Evolutionary conservation across 805 yeast species (phyloP), one percentile per base, ranked within the genome.

Genomic region (Wickerhamiella sorbophila): DNA sequence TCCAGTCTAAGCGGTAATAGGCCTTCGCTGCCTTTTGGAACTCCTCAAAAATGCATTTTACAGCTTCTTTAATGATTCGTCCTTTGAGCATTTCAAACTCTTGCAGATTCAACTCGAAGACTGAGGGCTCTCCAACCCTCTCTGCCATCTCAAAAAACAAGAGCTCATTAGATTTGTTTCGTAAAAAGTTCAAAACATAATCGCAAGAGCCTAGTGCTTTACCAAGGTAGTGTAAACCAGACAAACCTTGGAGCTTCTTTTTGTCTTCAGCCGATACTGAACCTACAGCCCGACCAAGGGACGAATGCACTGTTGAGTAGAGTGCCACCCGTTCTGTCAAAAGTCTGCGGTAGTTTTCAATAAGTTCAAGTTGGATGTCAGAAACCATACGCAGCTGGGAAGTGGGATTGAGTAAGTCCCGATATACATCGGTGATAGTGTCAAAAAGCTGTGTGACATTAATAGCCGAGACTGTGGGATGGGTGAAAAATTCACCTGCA

Each of bases 391-490:
- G 67, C 43, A 75, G 61, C 46, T 77, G 76, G 48, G 66, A 72
- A 36, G 69, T 69, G 46, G 76, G 63, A 20, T 75, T 64, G 31
- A 63, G 62, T 9, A 63, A 44, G 26, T 53, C 42, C 17, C 51
- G 33, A 58, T 75, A 75, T 46, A 72, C 75, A 14, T 63, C 63
- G 2, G 77, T 74, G 41, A 77, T 64, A 36, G 71, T 70, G 47
- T 75, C 74, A 18, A 80, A 58, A 33, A 81, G 56, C 49, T 75
- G 75, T 34, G 66, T 66, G 45, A 80, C 55, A 38, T 73, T 71
- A 31, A 69, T 63, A 0, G 86, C 74, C 1, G 84, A 72, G 46
- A 70, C 70, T 0, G 85, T 78, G 0, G 88, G 86, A 45, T 69
- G 69, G 0, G 74, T 66, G 40, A 58, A 57, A 5, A 56, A 57